Evolutionary conservation across 805 yeast species (phyloP).

Genomic region (Lipomyces kockii): DNA sequence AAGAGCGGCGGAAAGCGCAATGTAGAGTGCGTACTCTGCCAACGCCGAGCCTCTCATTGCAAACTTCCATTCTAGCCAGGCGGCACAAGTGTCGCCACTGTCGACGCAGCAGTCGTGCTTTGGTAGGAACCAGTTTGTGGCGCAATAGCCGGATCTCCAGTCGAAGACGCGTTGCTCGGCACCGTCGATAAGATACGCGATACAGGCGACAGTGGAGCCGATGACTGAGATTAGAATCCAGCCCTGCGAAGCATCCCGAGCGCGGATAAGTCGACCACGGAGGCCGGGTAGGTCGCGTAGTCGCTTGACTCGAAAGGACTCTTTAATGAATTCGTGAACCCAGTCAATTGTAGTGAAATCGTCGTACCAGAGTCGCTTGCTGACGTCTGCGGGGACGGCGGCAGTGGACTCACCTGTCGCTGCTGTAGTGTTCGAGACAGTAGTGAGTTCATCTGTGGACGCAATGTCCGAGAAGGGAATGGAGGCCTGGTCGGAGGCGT

Average conservation of each 20-base stretch:
- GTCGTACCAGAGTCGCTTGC: constrained; percentile 49
- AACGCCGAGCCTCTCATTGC: constrained; percentile 23
- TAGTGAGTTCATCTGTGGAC: not conserved
- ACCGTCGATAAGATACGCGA: constrained; percentile 56
- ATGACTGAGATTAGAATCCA: constrained; percentile 57
- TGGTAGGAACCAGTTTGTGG: constrained; percentile 51
- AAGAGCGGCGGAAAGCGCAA: constrained; percentile 21
- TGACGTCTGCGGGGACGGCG: not conserved
- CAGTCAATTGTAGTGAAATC: constrained; percentile 68
- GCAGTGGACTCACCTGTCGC: not conserved
- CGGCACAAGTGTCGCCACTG: constrained; percentile 43
- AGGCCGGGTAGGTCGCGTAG: constrained; percentile 47
- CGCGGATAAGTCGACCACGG: constrained; percentile 43
- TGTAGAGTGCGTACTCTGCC: constrained; percentile 47
- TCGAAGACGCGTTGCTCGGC: constrained; percentile 56
- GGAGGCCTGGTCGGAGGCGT: not conserved
- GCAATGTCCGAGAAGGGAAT: not conserved
- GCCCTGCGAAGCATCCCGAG: constrained; percentile 51
- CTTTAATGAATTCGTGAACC: constrained; percentile 55
- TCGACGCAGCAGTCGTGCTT: constrained; percentile 52
- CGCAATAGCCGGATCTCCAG: constrained; percentile 58
- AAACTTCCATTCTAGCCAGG: constrained; percentile 47
- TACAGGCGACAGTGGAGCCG: constrained; percentile 53
- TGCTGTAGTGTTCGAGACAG: not conserved
- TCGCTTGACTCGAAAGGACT: constrained; percentile 50